These are phyloP conservation scores for Podila horticola DNA, from an alignment of 192 early-diverging fungal genomes.

Conservation along the genomic window DNA sequence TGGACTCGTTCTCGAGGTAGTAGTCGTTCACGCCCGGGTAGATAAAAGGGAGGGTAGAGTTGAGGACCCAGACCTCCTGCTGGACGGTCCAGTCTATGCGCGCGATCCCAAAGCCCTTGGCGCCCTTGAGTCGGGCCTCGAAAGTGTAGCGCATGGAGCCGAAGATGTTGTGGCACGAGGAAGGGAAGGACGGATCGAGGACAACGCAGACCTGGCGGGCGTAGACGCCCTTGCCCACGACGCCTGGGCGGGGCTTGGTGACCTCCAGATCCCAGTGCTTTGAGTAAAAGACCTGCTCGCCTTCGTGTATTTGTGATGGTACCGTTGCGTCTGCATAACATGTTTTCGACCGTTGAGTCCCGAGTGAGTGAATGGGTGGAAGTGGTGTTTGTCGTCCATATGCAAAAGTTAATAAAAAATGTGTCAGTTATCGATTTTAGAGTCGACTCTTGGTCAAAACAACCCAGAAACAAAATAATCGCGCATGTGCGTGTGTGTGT, in stretches of 20 bases:
- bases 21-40: background rate
- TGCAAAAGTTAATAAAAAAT: too few species aligned
- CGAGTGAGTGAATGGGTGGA: background rate
- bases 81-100: slow-evolving; percentile 10
- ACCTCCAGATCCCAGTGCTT: slow-evolving; percentile 26
- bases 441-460: background rate
- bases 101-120: slow-evolving; percentile 16
- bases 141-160: slow-evolving; percentile 27
- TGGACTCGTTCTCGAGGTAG: background rate
- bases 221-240: slow-evolving; percentile 20
- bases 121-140: slow-evolving; percentile 28
- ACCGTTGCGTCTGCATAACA: slow-evolving; percentile 3
- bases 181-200: slow-evolving; percentile 18
- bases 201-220: slow-evolving; percentile 15
- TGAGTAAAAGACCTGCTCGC: slow-evolving; percentile 13
- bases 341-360: too few species aligned
- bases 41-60: slow-evolving; percentile 16
- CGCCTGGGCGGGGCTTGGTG: slow-evolving; percentile 11
- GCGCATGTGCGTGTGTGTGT: background rate
- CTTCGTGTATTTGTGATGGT: slow-evolving; percentile 4
- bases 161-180: slow-evolving; percentile 9
- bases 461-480: background rate
- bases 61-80: slow-evolving; percentile 35
- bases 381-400: background rate
- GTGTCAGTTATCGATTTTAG: too few species aligned